phyloP scores from a whole-genome alignment of 352 stramenopile species.

The Aphanomyces euteiches region DNA sequence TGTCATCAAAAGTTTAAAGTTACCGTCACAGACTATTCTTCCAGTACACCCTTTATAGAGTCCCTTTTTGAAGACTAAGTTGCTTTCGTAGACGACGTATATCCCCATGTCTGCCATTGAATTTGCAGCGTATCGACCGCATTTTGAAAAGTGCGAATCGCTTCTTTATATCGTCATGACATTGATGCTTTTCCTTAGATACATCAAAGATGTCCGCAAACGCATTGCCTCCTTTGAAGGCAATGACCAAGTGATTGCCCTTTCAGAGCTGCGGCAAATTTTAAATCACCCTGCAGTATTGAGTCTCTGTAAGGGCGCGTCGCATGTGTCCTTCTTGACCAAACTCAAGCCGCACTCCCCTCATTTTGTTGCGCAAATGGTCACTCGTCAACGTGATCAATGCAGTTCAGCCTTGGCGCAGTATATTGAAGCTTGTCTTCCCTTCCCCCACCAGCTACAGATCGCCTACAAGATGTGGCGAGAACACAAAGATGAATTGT shows the following conservation, averaged over 20 bases:
- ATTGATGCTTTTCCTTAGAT: background rate
- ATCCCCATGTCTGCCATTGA: constrained; percentile 25
- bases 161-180: background rate
- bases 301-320: constrained; percentile 26
- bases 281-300: constrained; percentile 14
- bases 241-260: background rate
- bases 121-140: constrained; percentile 25
- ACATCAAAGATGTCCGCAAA: constrained; percentile 22
- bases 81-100: constrained; percentile 15
- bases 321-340: constrained; percentile 14
- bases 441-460: background rate
- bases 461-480: constrained; percentile 10
- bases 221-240: background rate
- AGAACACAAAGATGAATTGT: background rate
- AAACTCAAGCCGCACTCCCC: background rate
- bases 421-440: background rate
- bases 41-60: background rate
- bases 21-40: constrained; percentile 18
- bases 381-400: constrained; percentile 4
- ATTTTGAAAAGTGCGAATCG: constrained; percentile 19
- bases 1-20: constrained; percentile 10
- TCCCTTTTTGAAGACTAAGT: background rate
- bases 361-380: background rate
- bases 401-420: background rate
- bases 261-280: background rate